A percentile compares a stretch with the other conserved stretches of the same genome.
Conservation (phyloP, 331 rosid species). For the Arachis monticola region DNA sequence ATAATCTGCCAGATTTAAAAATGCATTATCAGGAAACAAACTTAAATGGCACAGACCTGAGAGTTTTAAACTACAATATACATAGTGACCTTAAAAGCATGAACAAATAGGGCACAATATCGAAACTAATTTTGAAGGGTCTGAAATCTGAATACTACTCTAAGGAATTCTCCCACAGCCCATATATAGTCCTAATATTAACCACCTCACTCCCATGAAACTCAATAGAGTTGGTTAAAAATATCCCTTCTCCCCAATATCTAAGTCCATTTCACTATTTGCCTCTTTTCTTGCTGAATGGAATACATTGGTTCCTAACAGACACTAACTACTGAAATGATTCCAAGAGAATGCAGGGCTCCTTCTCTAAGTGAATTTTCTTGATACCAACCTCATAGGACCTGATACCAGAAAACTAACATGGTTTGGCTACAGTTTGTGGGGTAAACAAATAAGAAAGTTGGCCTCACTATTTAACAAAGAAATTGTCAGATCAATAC, state of each 20-base stretch:
- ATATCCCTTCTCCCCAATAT: no score
- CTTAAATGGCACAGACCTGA: neutral
- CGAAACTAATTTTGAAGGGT: neutral
- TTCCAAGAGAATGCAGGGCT: constrained; percentile 10
- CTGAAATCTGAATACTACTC: no score
- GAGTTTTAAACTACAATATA: constrained; percentile 23
- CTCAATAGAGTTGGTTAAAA: no score
- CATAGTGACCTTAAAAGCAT: constrained; percentile 7
- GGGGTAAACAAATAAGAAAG: neutral
- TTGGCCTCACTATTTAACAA: neutral
- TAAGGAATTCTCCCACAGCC: no score
- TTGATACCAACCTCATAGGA: constrained; percentile 5
- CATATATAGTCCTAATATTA: no score
- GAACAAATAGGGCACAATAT: neutral
- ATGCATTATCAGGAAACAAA: constrained; percentile 29
- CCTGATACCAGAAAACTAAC: constrained; percentile 13
- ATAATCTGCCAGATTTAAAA: neutral
- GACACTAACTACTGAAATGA: neutral
- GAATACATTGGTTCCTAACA: no score
- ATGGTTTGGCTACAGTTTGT: neutral
- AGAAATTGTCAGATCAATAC: constrained; percentile 12
- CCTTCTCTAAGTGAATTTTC: constrained; percentile 17
- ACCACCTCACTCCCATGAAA: no score
- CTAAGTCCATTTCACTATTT: no score
- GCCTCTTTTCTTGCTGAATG: no score